A percentile compares a stretch with the other conserved stretches of the same genome.
Conservation (phyloP, 1,284 basidiomycete genomes). For the Naganishia sp. region DNA sequence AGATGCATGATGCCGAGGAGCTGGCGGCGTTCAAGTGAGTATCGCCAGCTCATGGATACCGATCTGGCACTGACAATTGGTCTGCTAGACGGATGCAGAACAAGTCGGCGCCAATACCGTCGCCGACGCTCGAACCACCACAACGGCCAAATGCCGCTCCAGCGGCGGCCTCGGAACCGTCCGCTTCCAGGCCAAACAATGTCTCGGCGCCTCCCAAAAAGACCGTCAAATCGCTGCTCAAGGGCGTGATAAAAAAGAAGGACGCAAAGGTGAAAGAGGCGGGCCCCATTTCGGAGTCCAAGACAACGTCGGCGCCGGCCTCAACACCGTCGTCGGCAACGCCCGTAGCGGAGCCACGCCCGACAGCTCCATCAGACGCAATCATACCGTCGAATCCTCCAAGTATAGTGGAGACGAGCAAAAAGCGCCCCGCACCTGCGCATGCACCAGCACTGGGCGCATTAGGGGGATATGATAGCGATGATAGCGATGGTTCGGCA, state of each 20-base stretch:
- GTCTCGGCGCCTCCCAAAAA: constrained; percentile 40
- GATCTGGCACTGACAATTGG: constrained; percentile 22
- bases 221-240: constrained; percentile 51
- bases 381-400: neutral
- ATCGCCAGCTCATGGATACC: constrained; percentile 52
- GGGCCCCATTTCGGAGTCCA: neutral
- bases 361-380: neutral
- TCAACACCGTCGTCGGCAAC: neutral
- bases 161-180: constrained; percentile 14
- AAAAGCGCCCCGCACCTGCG: constrained; percentile 9
- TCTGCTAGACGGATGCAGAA: constrained; percentile 30
- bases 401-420: neutral
- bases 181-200: constrained; percentile 27
- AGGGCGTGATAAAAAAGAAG: constrained; percentile 54
- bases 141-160: constrained; percentile 20
- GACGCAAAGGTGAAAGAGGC: constrained; percentile 1
- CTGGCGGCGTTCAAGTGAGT: constrained; percentile 70
- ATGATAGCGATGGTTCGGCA: neutral
- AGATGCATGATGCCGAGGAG: constrained; percentile 76
- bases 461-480: constrained; percentile 17
- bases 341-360: neutral
- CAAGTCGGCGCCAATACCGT: constrained; percentile 37
- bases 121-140: constrained; percentile 30
- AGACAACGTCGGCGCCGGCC: neutral
- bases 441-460: constrained; percentile 5